Conservation (phyloP, 148 eudicot genomes). For the Amaranthus palmeri region DNA sequence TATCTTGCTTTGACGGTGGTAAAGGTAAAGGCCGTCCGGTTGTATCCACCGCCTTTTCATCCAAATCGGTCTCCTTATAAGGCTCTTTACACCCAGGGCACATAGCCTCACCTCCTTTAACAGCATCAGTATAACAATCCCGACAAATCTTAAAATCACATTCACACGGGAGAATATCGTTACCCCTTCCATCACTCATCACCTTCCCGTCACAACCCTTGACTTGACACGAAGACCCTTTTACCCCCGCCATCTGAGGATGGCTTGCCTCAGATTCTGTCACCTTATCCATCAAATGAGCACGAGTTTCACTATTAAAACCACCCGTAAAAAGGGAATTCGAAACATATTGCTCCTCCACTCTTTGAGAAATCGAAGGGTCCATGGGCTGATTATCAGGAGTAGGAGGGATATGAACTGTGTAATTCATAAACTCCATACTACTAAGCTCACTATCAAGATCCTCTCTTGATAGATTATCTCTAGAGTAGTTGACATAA, state of each 20-base stretch:
- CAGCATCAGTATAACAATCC: conserved; percentile 83
- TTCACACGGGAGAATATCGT: conserved; percentile 88
- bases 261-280: conserved; percentile 76
- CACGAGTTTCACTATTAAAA: conserved; percentile 77
- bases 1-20: conserved; percentile 69
- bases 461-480: conserved; percentile 56
- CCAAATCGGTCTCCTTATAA: conserved; percentile 70
- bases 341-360: conserved; percentile 93
- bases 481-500: conserved; percentile 70
- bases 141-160: conserved; percentile 95
- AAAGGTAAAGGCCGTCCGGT: conserved; percentile 41
- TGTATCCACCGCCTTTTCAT: conserved; percentile 45
- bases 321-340: conserved; percentile 92
- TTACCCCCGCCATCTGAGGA: conserved; percentile 96
- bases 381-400: conserved; percentile 96
- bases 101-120: conserved; percentile 67
- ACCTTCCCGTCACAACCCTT: conserved; percentile 92
- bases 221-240: conserved; percentile 77
- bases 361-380: conserved; percentile 68
- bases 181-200: conserved; percentile 85
- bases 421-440: conserved; percentile 62
- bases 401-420: conserved; percentile 87
- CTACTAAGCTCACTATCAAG: conserved; percentile 72
- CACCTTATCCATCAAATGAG: conserved; percentile 95
- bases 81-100: conserved; percentile 94